These are phyloP conservation scores for Phytophthora hybrid DNA, from an alignment of 352 stramenopile species.

Conservation along the genomic window DNA sequence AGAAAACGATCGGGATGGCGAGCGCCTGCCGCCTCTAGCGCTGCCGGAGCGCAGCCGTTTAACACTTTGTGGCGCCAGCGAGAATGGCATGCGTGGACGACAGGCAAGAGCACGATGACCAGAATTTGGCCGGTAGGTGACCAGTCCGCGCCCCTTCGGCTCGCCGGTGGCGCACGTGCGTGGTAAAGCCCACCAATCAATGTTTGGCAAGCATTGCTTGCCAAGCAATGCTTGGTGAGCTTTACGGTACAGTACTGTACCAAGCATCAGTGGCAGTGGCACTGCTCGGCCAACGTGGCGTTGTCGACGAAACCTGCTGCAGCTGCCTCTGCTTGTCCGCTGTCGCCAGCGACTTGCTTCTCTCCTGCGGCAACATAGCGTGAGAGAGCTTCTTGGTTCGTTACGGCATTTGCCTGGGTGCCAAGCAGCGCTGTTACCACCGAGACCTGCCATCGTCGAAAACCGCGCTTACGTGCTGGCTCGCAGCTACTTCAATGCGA, in stretches of 20 bases:
- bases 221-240: too few relatives aligned
- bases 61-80: conserved; percentile 10
- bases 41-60: conserved; percentile 1
- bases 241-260: too few relatives aligned
- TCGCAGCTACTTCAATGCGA: not conserved
- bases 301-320: not conserved
- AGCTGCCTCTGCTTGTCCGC: conserved; percentile 5
- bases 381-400: not conserved
- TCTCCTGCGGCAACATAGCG: not conserved
- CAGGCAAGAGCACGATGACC: conserved; percentile 13
- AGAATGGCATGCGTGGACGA: conserved; percentile 22
- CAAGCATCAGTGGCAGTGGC: not conserved
- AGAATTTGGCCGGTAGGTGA: conserved; percentile 1
- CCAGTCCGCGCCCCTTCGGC: conserved; percentile 6
- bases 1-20: conserved; percentile 20
- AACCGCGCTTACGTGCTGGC: not conserved
- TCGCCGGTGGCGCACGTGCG: conserved; percentile 17
- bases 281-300: not conserved
- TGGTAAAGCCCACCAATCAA: conserved; percentile 21
- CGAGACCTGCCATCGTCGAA: not conserved
- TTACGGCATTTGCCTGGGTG: not conserved
- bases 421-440: not conserved
- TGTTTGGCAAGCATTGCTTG: too few relatives aligned
- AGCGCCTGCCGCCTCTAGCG: not conserved
- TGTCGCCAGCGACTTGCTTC: conserved; percentile 7